Evolutionary conservation across 257 asterid genomes (phyloP).

Genomic region (Capsicum baccatum): DNA sequence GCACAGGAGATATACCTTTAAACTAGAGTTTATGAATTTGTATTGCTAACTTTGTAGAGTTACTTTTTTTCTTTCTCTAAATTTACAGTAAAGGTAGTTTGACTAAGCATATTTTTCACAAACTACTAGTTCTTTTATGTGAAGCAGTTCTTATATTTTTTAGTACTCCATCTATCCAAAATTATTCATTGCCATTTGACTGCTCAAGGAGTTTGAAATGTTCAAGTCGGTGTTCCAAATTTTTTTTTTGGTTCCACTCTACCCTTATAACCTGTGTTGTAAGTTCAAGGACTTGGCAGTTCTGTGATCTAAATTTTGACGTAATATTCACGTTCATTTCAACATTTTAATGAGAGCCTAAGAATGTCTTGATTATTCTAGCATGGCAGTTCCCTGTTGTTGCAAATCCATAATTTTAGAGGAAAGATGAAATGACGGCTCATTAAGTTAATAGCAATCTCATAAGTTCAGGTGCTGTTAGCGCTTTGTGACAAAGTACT

Average conservation of each 20-base stretch:
- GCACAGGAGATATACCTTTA: neutral
- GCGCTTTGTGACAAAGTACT: neutral
- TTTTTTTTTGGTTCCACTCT: too few species aligned
- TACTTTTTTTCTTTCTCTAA: neutral
- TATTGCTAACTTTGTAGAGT: slow-evolving; percentile 1
- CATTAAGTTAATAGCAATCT: neutral
- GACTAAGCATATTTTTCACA: neutral
- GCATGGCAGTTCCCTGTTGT: neutral
- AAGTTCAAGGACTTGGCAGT: neutral
- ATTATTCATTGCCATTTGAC: neutral
- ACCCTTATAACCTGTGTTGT: neutral
- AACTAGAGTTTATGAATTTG: slow-evolving; percentile 20
- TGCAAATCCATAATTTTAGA: neutral
- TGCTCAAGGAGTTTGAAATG: slow-evolving; percentile 4
- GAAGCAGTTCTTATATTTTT: neutral
- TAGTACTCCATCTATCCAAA: slow-evolving; percentile 7
- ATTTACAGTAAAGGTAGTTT: neutral
- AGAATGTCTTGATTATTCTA: neutral
- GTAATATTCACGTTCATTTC: neutral
- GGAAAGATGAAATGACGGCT: neutral
- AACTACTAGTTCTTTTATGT: neutral
- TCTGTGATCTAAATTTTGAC: neutral
- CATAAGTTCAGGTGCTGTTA: neutral
- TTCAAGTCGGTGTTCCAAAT: slow-evolving; percentile 5
- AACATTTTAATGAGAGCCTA: slow-evolving; percentile 21